Conservation (phyloP, 768 basidiomycete species). For the Mycena vulgaris region DNA sequence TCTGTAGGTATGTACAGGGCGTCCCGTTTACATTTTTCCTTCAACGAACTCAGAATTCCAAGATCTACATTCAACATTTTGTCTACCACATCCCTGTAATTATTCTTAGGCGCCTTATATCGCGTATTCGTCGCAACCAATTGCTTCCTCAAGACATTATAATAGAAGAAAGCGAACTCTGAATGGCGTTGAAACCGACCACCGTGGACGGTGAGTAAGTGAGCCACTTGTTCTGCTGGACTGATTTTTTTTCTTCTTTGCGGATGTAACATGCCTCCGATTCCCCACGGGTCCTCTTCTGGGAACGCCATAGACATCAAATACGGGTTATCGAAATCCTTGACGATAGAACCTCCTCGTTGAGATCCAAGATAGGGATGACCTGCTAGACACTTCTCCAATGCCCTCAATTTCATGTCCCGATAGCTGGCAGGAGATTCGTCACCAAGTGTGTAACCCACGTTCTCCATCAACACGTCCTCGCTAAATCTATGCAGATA, state of each 20-base stretch:
- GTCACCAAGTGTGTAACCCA: conserved; percentile 38
- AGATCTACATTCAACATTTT: neutral
- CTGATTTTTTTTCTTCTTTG: neutral
- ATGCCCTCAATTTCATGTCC: conserved; percentile 14
- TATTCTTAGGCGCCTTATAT: neutral
- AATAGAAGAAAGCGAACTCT: conserved; percentile 38
- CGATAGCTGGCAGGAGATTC: conserved; percentile 21
- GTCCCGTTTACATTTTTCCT: neutral
- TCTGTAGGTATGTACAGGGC: neutral
- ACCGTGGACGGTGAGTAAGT: neutral
- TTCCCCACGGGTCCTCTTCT: conserved; percentile 11
- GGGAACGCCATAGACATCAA: conserved; percentile 5
- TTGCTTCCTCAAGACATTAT: conserved; percentile 37
- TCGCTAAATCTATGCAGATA: neutral
- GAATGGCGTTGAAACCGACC: conserved; percentile 7
- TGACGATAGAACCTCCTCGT: neutral
- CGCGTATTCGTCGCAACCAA: conserved; percentile 6
- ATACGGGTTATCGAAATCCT: conserved; percentile 11
- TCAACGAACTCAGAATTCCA: neutral
- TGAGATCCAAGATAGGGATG: neutral
- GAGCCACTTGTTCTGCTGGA: neutral
- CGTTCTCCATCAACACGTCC: conserved; percentile 39
- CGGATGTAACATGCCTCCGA: neutral
- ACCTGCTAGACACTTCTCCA: neutral
- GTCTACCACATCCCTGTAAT: neutral